Evolutionary conservation across 345 rosid genomes (phyloP).

Genomic region (Punica granatum): DNA sequence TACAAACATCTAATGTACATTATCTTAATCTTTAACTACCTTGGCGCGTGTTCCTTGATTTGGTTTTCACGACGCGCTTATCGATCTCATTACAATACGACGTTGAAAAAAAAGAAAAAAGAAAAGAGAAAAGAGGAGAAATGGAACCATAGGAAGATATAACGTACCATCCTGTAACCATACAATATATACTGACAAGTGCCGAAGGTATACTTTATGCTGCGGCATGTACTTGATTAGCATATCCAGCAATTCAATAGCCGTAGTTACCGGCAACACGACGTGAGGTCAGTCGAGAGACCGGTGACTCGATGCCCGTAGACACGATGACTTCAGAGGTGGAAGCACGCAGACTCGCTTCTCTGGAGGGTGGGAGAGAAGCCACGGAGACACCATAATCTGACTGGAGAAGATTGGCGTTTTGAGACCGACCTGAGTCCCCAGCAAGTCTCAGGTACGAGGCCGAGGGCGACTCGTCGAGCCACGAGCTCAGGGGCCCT

Average conservation of each 20-base stretch:
- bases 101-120: too few species aligned
- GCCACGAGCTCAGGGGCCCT: not conserved
- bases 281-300: not conserved
- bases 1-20: not conserved
- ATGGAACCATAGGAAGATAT: too few species aligned
- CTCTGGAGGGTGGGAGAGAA: not conserved
- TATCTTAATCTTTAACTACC: not conserved
- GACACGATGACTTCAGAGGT: not conserved
- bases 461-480: slow-evolving; percentile 7
- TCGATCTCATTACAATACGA: not conserved
- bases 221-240: not conserved
- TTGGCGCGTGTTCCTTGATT: not conserved
- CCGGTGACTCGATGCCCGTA: slow-evolving; percentile 2
- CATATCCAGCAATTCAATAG: not conserved
- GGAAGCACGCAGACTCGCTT: not conserved
- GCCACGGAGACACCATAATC: not conserved
- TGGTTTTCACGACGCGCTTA: not conserved
- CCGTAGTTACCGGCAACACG: not conserved
- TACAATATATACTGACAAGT: not conserved
- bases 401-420: not conserved
- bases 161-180: too few species aligned
- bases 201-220: too few species aligned
- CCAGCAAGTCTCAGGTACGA: slow-evolving; percentile 9
- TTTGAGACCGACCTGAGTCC: slow-evolving; percentile 7
- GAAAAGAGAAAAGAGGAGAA: too few species aligned